Evolutionary conservation across 345 rosid species (phyloP).

Genomic region (Acer negundo): DNA sequence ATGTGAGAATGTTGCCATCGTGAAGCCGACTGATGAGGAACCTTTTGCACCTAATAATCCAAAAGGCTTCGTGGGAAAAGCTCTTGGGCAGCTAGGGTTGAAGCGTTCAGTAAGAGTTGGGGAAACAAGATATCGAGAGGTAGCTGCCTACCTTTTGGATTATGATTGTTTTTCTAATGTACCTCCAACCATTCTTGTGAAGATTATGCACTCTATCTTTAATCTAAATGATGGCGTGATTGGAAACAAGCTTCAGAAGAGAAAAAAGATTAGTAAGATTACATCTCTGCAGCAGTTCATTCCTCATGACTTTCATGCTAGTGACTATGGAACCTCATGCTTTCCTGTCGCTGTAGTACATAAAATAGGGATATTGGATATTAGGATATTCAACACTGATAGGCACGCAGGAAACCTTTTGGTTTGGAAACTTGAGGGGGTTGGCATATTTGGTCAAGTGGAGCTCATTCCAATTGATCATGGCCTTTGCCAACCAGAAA

Average conservation of each 20-base stretch:
- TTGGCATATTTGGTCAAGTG: constrained; percentile 57
- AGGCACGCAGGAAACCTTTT: constrained; percentile 60
- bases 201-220: constrained; percentile 61
- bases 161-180: constrained; percentile 67
- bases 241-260: constrained; percentile 44
- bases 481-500: constrained; percentile 71
- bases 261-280: constrained; percentile 65
- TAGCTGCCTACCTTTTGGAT: constrained; percentile 72
- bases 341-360: constrained; percentile 66
- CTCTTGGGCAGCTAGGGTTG: constrained; percentile 75
- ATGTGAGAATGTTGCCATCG: constrained; percentile 65
- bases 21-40: constrained; percentile 80
- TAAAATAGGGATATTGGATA: constrained; percentile 70
- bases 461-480: constrained; percentile 71
- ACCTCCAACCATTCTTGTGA: constrained; percentile 70
- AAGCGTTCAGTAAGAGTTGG: constrained; percentile 78
- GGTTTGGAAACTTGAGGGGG: constrained; percentile 58
- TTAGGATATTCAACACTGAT: constrained; percentile 73
- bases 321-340: constrained; percentile 73
- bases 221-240: constrained; percentile 62
- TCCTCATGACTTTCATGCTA: constrained; percentile 76
- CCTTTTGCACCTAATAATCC: constrained; percentile 90
- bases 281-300: constrained; percentile 76
- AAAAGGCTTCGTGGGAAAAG: constrained; percentile 70
- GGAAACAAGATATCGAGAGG: constrained; percentile 81